Conservation (phyloP, 2,329 filamentous ascomycete genomes). For the Plectosphaerella plurivora region DNA sequence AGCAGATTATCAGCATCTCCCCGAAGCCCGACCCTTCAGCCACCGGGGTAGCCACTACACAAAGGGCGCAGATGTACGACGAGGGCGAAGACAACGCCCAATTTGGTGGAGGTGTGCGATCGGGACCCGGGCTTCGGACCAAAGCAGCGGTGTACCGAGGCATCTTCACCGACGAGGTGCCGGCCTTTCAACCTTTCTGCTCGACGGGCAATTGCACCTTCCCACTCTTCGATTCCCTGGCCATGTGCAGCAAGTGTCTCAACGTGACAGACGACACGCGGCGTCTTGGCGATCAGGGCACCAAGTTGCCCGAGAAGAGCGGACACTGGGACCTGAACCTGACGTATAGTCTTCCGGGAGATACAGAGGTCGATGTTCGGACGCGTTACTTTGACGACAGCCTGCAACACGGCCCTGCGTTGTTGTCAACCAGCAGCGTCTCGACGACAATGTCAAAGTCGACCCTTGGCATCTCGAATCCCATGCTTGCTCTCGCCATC, state of each 20-base stretch:
- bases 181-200: neutral
- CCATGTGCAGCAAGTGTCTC: constrained; percentile 1
- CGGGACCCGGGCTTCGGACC: neutral
- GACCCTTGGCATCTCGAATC: neutral
- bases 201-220: neutral
- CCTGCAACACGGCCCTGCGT: neutral
- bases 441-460: neutral
- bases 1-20: neutral
- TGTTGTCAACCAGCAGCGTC: neutral
- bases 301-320: neutral
- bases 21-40: neutral
- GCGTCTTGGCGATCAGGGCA: neutral
- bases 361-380: neutral
- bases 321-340: neutral
- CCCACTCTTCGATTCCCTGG: neutral
- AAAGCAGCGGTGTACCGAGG: neutral
- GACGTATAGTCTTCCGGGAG: constrained; percentile 1
- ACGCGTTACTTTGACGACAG: neutral
- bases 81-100: neutral
- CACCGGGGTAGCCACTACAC: neutral
- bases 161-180: neutral
- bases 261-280: neutral
- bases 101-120: neutral
- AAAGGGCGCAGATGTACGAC: neutral
- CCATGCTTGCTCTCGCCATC: neutral